phyloP scores from a whole-genome alignment of 2,329 filamentous ascomycete species.

The Myriosclerotinia duriaeana region DNA sequence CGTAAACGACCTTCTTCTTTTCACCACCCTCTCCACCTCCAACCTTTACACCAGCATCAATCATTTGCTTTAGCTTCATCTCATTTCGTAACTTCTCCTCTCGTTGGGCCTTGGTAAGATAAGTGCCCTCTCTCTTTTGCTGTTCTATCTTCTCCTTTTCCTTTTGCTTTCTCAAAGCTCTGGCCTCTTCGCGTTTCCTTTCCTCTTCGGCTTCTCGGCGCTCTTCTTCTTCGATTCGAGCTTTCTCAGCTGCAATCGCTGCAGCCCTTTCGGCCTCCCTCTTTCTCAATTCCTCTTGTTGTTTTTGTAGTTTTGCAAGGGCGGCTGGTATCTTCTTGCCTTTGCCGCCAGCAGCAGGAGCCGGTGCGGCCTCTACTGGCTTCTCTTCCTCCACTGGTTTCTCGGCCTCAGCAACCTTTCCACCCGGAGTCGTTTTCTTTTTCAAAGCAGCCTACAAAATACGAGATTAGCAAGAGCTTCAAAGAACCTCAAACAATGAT shows the following conservation, averaged over 20 bases:
- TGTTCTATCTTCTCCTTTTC: conserved; percentile 85
- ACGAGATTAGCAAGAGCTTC: conserved; percentile 22
- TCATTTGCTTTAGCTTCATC: conserved; percentile 80
- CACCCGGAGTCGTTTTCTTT: conserved; percentile 66
- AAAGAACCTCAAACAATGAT: neutral
- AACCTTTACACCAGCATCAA: conserved; percentile 73
- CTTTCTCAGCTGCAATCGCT: conserved; percentile 61
- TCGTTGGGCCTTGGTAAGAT: conserved; percentile 80
- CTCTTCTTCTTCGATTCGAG: conserved; percentile 65
- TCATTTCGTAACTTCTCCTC: conserved; percentile 79
- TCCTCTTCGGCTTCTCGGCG: conserved; percentile 64
- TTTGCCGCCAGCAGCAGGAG: conserved; percentile 61
- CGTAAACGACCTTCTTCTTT: conserved; percentile 70
- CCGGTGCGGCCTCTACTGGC: conserved; percentile 45
- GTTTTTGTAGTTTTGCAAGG: conserved; percentile 72
- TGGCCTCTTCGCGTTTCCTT: conserved; percentile 69
- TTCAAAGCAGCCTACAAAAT: conserved; percentile 63
- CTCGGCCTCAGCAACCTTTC: conserved; percentile 57
- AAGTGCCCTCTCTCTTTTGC: conserved; percentile 84
- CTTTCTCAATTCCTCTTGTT: conserved; percentile 73
- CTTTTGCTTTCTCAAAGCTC: conserved; percentile 76
- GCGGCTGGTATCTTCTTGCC: conserved; percentile 85
- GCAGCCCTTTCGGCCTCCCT: conserved; percentile 63
- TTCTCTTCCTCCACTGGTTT: conserved; percentile 54
- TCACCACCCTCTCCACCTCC: conserved; percentile 56